Conservation (phyloP, 2,329 filamentous ascomycete genomes). For the Fusarium siculi region DNA sequence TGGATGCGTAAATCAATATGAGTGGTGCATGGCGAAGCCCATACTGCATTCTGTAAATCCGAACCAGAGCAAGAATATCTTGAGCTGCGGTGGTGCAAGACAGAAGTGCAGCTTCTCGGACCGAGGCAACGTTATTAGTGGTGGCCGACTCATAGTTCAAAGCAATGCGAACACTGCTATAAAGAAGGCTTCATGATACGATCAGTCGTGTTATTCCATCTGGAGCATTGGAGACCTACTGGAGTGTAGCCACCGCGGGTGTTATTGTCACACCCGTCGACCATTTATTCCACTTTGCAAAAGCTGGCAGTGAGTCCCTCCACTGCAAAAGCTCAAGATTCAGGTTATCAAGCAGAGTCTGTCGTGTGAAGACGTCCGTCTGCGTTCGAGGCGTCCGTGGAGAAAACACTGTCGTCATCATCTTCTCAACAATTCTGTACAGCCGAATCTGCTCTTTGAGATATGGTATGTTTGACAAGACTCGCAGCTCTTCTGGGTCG, state of each 20-base stretch:
- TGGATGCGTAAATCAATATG: neutral
- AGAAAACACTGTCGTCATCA: conserved; percentile 4
- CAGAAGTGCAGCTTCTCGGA: neutral
- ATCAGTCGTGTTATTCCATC: neutral
- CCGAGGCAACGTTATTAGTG: neutral
- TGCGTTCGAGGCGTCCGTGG: neutral
- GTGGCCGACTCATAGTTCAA: neutral
- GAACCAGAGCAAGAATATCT: neutral
- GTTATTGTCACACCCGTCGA: neutral
- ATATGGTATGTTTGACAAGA: neutral
- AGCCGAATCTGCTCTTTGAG: conserved; percentile 7
- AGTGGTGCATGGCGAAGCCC: conserved; percentile 2
- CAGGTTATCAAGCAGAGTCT: neutral
- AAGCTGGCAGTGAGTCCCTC: neutral
- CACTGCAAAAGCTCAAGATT: neutral
- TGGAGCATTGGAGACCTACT: neutral
- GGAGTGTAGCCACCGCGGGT: neutral
- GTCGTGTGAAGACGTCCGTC: neutral
- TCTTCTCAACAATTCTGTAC: neutral
- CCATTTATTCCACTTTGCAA: conserved; percentile 5
- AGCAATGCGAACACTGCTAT: neutral
- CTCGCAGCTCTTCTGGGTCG: neutral
- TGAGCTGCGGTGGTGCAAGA: neutral
- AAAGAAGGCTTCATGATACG: neutral
- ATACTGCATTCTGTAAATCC: neutral